These are phyloP conservation scores for Glonium stellatum DNA, from an alignment of 495 filamentous ascomycete species.

Conservation along the genomic window DNA sequence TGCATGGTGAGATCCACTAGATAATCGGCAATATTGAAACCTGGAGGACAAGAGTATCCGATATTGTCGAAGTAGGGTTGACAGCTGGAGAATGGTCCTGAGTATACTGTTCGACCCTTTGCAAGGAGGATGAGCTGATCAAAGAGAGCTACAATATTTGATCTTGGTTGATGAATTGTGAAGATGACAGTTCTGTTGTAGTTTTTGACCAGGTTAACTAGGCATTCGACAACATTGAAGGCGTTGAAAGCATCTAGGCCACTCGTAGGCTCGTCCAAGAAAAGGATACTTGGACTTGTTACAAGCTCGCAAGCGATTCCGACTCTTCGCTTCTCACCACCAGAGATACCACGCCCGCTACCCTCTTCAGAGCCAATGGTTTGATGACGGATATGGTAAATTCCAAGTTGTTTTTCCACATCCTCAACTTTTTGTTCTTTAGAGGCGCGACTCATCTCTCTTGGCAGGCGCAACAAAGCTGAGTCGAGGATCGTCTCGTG, in stretches of 20 bases:
- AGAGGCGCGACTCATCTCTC: constrained; percentile 75
- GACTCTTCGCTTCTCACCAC: constrained; percentile 91
- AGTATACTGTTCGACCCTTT: constrained; percentile 84
- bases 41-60: constrained; percentile 86
- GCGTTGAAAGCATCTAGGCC: constrained; percentile 94
- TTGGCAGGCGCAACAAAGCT: constrained; percentile 79
- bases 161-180: constrained; percentile 97
- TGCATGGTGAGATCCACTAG: constrained; percentile 98
- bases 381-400: constrained; percentile 84
- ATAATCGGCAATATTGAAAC: constrained; percentile 98
- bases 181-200: constrained; percentile 96
- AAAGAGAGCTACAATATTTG: constrained; percentile 99
- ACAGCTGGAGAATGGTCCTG: constrained; percentile 80
- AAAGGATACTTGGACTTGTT: constrained; percentile 93
- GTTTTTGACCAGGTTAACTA: constrained; percentile 88
- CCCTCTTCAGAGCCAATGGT: constrained; percentile 92
- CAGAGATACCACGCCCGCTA: constrained; percentile 87
- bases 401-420: constrained; percentile 91
- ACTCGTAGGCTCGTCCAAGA: constrained; percentile 94
- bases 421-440: constrained; percentile 88
- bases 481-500: constrained; percentile 97
- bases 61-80: constrained; percentile 88
- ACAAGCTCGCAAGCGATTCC: constrained; percentile 97
- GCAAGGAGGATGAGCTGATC: constrained; percentile 88
- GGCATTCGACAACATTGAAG: constrained; percentile 93